A percentile compares a stretch with the other conserved stretches of the same genome.
These are phyloP conservation scores for Graphiopsis chlorocephala DNA, from an alignment of 2,329 filamentous ascomycete genomes.

Conservation along the genomic window DNA sequence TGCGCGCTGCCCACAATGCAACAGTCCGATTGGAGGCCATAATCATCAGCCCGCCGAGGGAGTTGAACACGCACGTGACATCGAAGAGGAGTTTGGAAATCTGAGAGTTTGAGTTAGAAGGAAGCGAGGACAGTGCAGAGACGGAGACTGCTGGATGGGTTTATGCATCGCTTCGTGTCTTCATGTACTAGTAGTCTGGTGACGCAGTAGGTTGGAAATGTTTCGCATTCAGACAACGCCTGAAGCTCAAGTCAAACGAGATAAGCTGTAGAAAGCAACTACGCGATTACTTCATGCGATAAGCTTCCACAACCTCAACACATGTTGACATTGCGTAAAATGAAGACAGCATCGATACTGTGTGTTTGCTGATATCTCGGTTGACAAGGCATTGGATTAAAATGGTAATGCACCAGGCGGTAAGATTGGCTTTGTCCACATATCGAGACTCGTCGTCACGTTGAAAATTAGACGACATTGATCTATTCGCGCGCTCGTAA, in stretches of 20 bases:
- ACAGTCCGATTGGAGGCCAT: constrained; percentile 54
- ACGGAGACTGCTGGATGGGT: no score
- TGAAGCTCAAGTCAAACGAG: no score
- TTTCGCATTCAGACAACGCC: no score
- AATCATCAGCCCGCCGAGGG: constrained; percentile 52
- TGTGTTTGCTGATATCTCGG: no score
- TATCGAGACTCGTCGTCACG: not conserved
- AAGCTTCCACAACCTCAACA: no score
- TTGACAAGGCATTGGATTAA: no score
- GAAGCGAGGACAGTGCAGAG: not conserved
- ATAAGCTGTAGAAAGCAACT: no score
- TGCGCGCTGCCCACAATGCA: constrained; percentile 63
- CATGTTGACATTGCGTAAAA: no score
- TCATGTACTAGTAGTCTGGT: no score
- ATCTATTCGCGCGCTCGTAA: not conserved
- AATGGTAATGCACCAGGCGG: not conserved
- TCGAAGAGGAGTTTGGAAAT: constrained; percentile 42
- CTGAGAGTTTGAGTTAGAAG: not conserved
- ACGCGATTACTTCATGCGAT: no score
- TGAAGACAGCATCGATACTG: no score
- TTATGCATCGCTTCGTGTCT: not conserved
- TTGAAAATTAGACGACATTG: not conserved
- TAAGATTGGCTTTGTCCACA: not conserved
- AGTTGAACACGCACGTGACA: constrained; percentile 49
- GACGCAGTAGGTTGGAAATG: no score